Conservation (phyloP, 768 basidiomycete species). For the Russula compacta region DNA sequence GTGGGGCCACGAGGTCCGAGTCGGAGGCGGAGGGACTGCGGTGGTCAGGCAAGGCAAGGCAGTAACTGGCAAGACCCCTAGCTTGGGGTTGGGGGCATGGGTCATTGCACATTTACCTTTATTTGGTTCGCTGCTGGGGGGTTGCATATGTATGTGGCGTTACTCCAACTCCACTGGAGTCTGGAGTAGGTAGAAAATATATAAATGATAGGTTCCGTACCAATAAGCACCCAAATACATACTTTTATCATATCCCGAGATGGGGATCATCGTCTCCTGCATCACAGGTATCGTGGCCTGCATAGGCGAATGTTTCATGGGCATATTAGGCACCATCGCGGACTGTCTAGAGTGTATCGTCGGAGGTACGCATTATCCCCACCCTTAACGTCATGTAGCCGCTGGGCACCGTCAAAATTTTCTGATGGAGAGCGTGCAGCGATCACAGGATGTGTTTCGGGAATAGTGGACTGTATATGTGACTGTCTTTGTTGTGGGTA, state of each 20-base stretch:
- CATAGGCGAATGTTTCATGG: constrained; percentile 36
- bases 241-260: neutral
- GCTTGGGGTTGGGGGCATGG: too few relatives aligned
- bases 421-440: constrained; percentile 23
- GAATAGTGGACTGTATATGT: constrained; percentile 37
- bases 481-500: constrained; percentile 37
- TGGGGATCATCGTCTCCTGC: constrained; percentile 16
- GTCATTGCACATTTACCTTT: too few relatives aligned
- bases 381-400: neutral
- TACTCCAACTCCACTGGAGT: too few relatives aligned
- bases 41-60: too few relatives aligned
- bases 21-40: too few relatives aligned
- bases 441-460: constrained; percentile 34
- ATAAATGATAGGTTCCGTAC: neutral
- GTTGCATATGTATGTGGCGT: too few relatives aligned
- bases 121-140: too few relatives aligned
- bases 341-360: constrained; percentile 41
- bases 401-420: neutral
- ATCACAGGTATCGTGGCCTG: constrained; percentile 28
- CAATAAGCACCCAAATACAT: neutral
- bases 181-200: neutral
- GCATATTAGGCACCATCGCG: constrained; percentile 31
- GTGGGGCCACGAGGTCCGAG: too few relatives aligned
- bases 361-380: constrained; percentile 26
- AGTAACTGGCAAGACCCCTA: too few relatives aligned